Evolutionary conservation across 2,329 filamentous ascomycete species (phyloP).

Genomic region (Phoma sp.): DNA sequence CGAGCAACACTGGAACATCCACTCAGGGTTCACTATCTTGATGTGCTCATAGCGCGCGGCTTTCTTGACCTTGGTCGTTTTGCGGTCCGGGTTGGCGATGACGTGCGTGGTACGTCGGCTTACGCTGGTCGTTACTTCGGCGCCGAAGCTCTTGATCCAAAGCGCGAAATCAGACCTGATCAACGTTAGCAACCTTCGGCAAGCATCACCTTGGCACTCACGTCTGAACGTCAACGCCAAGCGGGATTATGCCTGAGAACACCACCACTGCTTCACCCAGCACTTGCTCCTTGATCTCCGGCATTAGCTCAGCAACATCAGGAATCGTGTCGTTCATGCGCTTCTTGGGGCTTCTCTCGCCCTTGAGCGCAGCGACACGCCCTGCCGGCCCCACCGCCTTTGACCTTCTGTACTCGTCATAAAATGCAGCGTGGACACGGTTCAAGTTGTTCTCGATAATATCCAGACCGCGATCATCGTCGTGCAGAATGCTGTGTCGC

Average conservation of each 20-base stretch:
- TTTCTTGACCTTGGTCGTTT: conserved; percentile 89
- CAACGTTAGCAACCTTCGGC: conserved; percentile 22
- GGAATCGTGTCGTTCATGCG: conserved; percentile 68
- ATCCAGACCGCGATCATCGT: conserved; percentile 84
- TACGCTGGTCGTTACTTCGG: conserved; percentile 67
- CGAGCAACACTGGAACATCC: conserved; percentile 84
- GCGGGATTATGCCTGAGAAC: conserved; percentile 86
- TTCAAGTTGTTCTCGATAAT: conserved; percentile 78
- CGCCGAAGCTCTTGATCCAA: conserved; percentile 87
- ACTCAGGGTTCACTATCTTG: conserved; percentile 90
- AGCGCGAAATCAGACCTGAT: conserved; percentile 78
- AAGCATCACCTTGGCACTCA: conserved; percentile 36
- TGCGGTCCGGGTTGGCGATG: conserved; percentile 71
- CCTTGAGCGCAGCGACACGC: conserved; percentile 58
- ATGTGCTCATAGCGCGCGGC: conserved; percentile 80
- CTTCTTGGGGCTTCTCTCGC: conserved; percentile 58
- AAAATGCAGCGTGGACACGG: conserved; percentile 79
- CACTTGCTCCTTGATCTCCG: conserved; percentile 77
- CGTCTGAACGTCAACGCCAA: conserved; percentile 76
- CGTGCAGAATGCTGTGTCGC: conserved; percentile 79
- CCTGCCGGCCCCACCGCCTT: conserved; percentile 51
- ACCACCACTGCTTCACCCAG: conserved; percentile 80
- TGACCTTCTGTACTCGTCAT: conserved; percentile 75
- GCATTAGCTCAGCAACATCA: conserved; percentile 85
- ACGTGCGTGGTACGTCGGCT: conserved; percentile 68